Conservation (phyloP, 106 monocot species). For the Acanthochlamys bracteata region DNA sequence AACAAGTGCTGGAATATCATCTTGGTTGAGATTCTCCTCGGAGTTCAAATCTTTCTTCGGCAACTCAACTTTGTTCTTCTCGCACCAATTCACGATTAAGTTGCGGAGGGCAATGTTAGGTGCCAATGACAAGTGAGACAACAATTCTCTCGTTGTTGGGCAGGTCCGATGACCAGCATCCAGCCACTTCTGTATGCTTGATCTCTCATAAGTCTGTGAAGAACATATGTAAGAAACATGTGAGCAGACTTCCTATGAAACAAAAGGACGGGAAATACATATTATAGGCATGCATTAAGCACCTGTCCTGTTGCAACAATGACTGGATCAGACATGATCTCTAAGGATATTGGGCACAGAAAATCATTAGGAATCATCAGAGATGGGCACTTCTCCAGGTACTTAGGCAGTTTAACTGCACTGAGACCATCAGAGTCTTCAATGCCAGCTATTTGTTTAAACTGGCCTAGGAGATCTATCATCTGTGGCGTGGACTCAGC, state of each 20-base stretch:
- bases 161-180: conserved; percentile 42
- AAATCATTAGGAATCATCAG: conserved; percentile 57
- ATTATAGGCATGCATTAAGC: too few species aligned
- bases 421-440: conserved; percentile 19
- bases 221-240: too few species aligned
- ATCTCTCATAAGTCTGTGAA: conserved; percentile 44
- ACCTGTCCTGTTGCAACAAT: conserved; percentile 74
- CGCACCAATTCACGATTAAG: conserved; percentile 53
- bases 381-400: conserved; percentile 28
- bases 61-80: conserved; percentile 39
- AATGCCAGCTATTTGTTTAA: conserved; percentile 35
- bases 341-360: conserved; percentile 65
- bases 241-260: too few species aligned
- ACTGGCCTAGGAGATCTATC: conserved; percentile 27
- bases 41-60: conserved; percentile 19
- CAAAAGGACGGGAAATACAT: too few species aligned
- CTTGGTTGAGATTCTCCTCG: not conserved
- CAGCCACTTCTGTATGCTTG: conserved; percentile 50
- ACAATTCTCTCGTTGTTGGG: conserved; percentile 41
- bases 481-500: conserved; percentile 29
- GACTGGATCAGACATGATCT: conserved; percentile 73
- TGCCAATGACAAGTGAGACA: conserved; percentile 31
- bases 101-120: conserved; percentile 45
- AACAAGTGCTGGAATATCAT: conserved; percentile 29
- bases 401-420: conserved; percentile 20